A percentile compares a stretch with the other conserved stretches of the same genome.
Conservation (phyloP, 805 yeast species). For the Schwanniomyces polymorphus region DNA sequence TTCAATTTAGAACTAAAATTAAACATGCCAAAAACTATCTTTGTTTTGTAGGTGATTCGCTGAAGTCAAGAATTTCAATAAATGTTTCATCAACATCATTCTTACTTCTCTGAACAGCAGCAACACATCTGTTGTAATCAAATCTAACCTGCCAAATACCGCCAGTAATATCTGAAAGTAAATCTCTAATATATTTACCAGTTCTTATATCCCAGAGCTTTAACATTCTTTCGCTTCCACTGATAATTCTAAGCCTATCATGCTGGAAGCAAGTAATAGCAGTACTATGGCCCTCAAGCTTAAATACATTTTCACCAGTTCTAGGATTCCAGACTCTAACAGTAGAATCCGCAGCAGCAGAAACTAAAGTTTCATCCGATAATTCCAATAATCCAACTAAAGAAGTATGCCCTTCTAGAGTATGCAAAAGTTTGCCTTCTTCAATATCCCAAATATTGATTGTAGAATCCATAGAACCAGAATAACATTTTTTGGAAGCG, state of each 20-base stretch:
- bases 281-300: constrained; percentile 76
- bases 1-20: neutral
- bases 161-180: constrained; percentile 73
- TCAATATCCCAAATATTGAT: constrained; percentile 88
- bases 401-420: constrained; percentile 85
- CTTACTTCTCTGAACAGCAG: constrained; percentile 74
- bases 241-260: constrained; percentile 77
- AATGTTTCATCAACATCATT: constrained; percentile 60
- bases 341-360: constrained; percentile 95
- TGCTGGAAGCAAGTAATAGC: constrained; percentile 95
- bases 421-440: constrained; percentile 66
- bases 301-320: constrained; percentile 61
- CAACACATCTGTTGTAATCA: constrained; percentile 80
- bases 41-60: constrained; percentile 29
- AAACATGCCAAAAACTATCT: neutral
- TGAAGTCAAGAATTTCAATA: constrained; percentile 84
- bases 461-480: constrained; percentile 89
- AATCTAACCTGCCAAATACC: constrained; percentile 95
- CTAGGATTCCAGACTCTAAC: constrained; percentile 91
- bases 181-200: constrained; percentile 73
- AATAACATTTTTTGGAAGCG: constrained; percentile 73
- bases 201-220: constrained; percentile 84
- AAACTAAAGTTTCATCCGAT: constrained; percentile 72
- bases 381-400: constrained; percentile 85
- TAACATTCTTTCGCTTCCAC: constrained; percentile 86